Base-by-base conservation (phyloP, 140 eudicot species). In the Senecio squalidus region DNA sequence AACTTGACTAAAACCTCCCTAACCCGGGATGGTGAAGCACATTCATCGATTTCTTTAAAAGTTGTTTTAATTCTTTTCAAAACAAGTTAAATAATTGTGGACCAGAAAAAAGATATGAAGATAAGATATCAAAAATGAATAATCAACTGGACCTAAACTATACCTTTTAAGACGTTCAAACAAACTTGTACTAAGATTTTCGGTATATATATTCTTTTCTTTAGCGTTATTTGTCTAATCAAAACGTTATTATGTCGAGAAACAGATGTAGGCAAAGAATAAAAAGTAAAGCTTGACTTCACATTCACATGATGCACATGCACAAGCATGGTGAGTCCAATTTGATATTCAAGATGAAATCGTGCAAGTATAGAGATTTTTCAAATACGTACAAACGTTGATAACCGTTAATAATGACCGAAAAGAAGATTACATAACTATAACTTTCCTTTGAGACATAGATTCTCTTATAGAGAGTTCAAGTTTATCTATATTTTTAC, bases 1-100 rank as follows among this genome's bases (percentile, higher is more conserved):
- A 40, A 60, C 41, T 60, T 60, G 66, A 60, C n/a, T 41, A 55
- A 66, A 65, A 50, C 50, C 50, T 50, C 46, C 60, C 60, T 49
- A 46, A 62, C 44, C 46, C 21, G 13, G 30, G 55, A 62, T 22
- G 47, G 50, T 24, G 51, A 49, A 64, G 20, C 71, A 66, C 11
- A 43, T 20, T 48, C 53, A 65, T 52, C 62, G 18, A 24, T 44
- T 53, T 56, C 13, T 65, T 3, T n/a, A 66, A 60, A 60, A 26
- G 54, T 36, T 40, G 41, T 45, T 39, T 9, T 9, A 41, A 7
- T 39, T 54, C 17, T 52, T 24, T 39, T 30, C 38, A 48, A 63
- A 31, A 48, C 13, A 48, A 48, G 36, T 23, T 49, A 46, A 30
- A 18, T 10, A 11, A 6, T 4, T 58, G 29, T 22, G 7, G 6